phyloP scores from a whole-genome alignment of 2,329 filamentous ascomycete genomes.

The Stylonectria norvegica region DNA sequence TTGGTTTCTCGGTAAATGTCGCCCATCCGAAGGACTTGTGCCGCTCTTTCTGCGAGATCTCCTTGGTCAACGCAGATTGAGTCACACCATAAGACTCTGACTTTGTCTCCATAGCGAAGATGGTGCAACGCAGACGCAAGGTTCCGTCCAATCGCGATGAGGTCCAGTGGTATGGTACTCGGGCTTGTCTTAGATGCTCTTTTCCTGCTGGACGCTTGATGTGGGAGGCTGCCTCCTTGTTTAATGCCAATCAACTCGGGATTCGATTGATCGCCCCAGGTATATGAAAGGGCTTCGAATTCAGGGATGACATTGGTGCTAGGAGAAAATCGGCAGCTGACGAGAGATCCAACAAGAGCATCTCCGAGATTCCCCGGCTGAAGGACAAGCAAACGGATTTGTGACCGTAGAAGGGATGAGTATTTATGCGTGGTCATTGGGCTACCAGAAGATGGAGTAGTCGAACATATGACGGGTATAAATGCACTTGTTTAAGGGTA shows the following conservation, averaged over 20 bases:
- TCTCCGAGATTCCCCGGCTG: not conserved
- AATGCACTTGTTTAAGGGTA: too few species aligned
- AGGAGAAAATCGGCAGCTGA: not conserved
- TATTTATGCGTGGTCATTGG: not conserved
- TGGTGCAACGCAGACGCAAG: not conserved
- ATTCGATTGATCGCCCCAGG: not conserved
- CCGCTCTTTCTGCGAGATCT: conserved; percentile 13
- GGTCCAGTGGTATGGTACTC: too few species aligned
- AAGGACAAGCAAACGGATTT: not conserved
- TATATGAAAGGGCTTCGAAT: not conserved
- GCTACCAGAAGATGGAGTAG: too few species aligned
- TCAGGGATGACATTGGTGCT: not conserved
- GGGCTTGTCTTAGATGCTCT: too few species aligned
- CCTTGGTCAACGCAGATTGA: conserved; percentile 24
- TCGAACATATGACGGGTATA: too few species aligned
- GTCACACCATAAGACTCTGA: conserved; percentile 20
- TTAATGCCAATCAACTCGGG: not conserved
- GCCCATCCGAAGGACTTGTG: conserved; percentile 19
- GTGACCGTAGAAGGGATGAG: not conserved
- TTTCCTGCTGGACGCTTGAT: not conserved
- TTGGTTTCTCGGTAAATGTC: conserved; percentile 16
- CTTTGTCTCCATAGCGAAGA: not conserved
- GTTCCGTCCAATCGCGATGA: not conserved
- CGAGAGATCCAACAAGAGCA: not conserved
- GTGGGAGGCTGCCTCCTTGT: not conserved